phyloP scores from a whole-genome alignment of 352 stramenopile species.

The Globisporangium recalcitrans region DNA sequence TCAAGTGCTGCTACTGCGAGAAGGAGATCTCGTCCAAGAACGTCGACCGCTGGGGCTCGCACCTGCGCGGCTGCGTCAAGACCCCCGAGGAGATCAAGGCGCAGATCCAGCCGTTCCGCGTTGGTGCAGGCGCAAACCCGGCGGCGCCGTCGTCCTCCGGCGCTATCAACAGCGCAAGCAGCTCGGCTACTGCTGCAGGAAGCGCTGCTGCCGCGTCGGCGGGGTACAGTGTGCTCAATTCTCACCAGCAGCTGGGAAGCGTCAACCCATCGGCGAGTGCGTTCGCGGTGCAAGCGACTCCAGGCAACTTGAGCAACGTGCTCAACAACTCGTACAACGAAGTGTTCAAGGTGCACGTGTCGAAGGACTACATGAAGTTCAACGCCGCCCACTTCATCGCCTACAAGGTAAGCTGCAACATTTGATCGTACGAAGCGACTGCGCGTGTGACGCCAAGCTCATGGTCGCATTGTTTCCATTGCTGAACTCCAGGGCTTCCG shows the following conservation, averaged over 20 bases:
- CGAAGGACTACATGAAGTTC: conserved; percentile 91
- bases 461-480: background rate
- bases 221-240: background rate
- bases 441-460: background rate
- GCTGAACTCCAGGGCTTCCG: conserved; percentile 81
- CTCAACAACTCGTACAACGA: conserved; percentile 48
- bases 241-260: background rate
- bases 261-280: conserved; percentile 5
- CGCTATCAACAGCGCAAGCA: background rate
- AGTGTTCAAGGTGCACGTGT: conserved; percentile 85
- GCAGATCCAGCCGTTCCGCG: conserved; percentile 64
- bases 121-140: background rate
- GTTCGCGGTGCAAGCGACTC: conserved; percentile 11
- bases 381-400: conserved; percentile 88
- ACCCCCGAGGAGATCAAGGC: conserved; percentile 71
- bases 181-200: background rate
- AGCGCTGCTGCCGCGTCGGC: conserved; percentile 1
- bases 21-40: conserved; percentile 85
- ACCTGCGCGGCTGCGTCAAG: conserved; percentile 70
- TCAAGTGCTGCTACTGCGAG: conserved; percentile 81
- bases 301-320: conserved; percentile 9
- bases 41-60: conserved; percentile 77
- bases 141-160: background rate
- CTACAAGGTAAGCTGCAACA: conserved; percentile 66
- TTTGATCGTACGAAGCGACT: background rate